A percentile compares a stretch with the other conserved stretches of the same genome.
Evolutionary conservation across 2,329 filamentous ascomycete species (phyloP).

Genomic region (Microascus cirrosus): DNA sequence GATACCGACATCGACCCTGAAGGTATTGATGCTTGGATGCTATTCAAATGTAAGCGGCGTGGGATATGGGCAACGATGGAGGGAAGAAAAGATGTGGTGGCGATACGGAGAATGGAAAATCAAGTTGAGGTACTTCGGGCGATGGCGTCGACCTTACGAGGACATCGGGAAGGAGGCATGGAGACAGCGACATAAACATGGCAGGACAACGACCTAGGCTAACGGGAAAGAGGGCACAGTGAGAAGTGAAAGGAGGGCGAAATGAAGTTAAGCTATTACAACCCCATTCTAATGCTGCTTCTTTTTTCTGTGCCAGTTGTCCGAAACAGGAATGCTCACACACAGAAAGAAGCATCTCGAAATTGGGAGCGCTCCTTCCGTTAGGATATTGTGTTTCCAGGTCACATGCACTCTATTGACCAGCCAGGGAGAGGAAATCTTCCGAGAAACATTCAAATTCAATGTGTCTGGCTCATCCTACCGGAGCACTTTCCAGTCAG

Average conservation of each 20-base stretch:
- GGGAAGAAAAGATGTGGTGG: neutral
- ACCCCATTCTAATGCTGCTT: neutral
- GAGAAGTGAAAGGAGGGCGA: neutral
- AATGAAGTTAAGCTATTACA: neutral
- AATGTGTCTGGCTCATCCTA: too few species aligned
- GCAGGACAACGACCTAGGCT: too few species aligned
- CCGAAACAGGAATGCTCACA: too few species aligned
- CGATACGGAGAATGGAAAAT: neutral
- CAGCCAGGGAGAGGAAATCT: too few species aligned
- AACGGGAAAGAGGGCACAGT: neutral
- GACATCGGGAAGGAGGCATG: neutral
- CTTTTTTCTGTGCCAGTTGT: too few species aligned
- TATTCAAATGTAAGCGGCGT: neutral
- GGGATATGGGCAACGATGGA: neutral
- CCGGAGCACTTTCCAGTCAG: too few species aligned
- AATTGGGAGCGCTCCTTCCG: neutral
- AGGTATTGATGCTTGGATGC: conserved; percentile 1
- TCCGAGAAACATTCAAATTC: too few species aligned
- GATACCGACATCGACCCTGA: neutral
- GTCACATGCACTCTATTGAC: too few species aligned
- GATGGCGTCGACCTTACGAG: neutral
- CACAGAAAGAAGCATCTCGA: neutral
- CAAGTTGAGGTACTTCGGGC: neutral
- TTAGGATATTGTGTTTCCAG: neutral
- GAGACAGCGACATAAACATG: neutral